These are phyloP conservation scores for Inonotus obliquus DNA, from an alignment of 1,284 basidiomycete species.

Conservation along the genomic window DNA sequence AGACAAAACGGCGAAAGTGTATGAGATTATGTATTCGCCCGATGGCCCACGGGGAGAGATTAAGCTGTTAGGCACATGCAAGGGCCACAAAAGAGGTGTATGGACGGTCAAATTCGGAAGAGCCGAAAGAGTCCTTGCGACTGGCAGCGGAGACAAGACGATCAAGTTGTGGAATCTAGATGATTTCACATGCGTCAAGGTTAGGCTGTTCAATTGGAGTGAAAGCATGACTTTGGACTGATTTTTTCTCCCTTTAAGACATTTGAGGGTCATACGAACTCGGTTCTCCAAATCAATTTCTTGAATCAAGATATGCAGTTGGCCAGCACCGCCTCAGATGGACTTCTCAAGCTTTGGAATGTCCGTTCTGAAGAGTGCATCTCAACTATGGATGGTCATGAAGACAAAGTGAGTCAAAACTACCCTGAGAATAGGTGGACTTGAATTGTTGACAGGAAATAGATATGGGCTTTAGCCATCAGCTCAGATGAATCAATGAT, in stretches of 20 bases:
- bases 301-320: conserved; percentile 82
- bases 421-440: neutral
- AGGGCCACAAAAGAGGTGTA: conserved; percentile 95
- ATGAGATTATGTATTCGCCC: conserved; percentile 62
- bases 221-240: neutral
- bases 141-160: conserved; percentile 92
- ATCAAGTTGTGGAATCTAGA: conserved; percentile 92
- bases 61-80: conserved; percentile 81
- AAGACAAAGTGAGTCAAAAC: conserved; percentile 72
- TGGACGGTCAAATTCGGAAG: conserved; percentile 91
- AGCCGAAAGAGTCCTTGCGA: conserved; percentile 83
- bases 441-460: conserved; percentile 14
- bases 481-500: conserved; percentile 75
- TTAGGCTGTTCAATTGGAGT: conserved; percentile 18
- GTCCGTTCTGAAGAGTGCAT: conserved; percentile 84
- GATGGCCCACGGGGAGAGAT: conserved; percentile 59
- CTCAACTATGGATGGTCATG: conserved; percentile 91
- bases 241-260: conserved; percentile 44
- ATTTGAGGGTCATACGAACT: conserved; percentile 96
- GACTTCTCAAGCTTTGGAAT: conserved; percentile 95
- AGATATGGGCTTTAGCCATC: conserved; percentile 92
- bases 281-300: conserved; percentile 92
- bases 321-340: conserved; percentile 87
- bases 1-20: conserved; percentile 93
- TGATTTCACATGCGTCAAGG: conserved; percentile 85